A percentile compares a stretch with the other conserved stretches of the same genome.
Conservation (phyloP, 768 basidiomycete species). For the Mrakia blollopis region DNA sequence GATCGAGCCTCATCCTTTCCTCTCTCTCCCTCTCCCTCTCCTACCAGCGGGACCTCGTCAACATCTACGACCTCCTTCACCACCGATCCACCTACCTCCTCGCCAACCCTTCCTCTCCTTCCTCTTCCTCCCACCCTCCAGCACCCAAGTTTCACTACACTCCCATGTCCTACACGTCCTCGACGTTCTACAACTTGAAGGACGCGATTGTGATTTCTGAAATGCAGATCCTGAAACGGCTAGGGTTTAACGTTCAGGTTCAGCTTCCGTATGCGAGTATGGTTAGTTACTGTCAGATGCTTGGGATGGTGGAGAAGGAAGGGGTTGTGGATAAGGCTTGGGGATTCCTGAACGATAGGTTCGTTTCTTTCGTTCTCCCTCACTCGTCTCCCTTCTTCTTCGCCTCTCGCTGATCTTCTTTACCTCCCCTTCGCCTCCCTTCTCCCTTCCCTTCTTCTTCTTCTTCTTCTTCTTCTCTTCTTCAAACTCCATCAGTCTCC, state of each 20-base stretch:
- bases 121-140: conserved; percentile 9
- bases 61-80: conserved; percentile 52
- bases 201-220: conserved; percentile 90
- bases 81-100: conserved; percentile 7
- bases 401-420: too few relatives aligned
- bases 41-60: conserved; percentile 71
- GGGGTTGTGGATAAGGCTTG: conserved; percentile 73
- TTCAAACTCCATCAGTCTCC: conserved; percentile 55
- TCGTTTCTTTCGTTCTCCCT: conserved; percentile 42
- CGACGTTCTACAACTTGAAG: conserved; percentile 87
- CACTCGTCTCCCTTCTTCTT: background rate
- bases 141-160: conserved; percentile 54
- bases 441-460: background rate
- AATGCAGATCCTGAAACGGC: conserved; percentile 93
- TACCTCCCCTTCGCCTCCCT: too few relatives aligned
- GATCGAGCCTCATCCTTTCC: too few relatives aligned
- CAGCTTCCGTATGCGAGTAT: conserved; percentile 89
- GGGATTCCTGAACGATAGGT: conserved; percentile 97
- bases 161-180: conserved; percentile 84
- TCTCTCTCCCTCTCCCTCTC: background rate
- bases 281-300: conserved; percentile 84
- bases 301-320: conserved; percentile 64
- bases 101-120: conserved; percentile 46
- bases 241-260: conserved; percentile 92
- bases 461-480: background rate